Base-by-base conservation (phyloP, 495 filamentous ascomycete genomes). In the Xylaria curta region DNA sequence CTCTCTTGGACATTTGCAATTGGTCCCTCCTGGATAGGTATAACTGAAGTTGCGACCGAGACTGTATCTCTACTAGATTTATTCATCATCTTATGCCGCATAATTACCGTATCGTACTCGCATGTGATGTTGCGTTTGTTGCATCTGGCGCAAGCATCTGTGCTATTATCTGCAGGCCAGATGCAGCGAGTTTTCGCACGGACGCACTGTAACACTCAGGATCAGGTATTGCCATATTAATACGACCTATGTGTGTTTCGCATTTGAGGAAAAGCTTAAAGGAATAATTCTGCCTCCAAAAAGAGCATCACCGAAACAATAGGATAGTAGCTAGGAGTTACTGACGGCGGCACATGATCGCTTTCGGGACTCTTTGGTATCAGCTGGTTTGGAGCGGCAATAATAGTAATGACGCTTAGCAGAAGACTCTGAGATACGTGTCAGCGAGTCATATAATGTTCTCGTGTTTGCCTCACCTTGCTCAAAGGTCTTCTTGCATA, bases 181-280 rank as follows among this genome's bases (percentile, higher is more conserved):
- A 42, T 63, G 33, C 68, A 70, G 15, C 68, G 68, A 26, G 68
- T 38, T 51, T 70, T 70, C 13, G 68, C 68, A 21, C 68, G 68
- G n/a, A 51, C 68, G 28, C 68, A 70, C 53, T 56, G 21, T 53
- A 13, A 56, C 53, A 56, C 26, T 6, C 1, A 1, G 1, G 17
- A 31, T 56, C 13, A 56, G 53, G 12, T 54, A 24, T 54, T 24
- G 9, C 51, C 21, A 26, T 24, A 12, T 54, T 28, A 54, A 6
- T 10, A 24, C 12, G 10, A 26, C 9, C 21, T 51, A 24, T 54
- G 21, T 26, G 21, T 31, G 26, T 56, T 31, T 31, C 53, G 0
- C 0, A 26, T 10, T 12, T 10, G 21, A 24, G 1, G 5, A 21
- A 53, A 53, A 24, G 51, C 21, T 13, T 54, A 0, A 9, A 3